Evolutionary conservation across 169 alveolate genomes (phyloP).

Genomic region (Plasmodium gonderi): DNA sequence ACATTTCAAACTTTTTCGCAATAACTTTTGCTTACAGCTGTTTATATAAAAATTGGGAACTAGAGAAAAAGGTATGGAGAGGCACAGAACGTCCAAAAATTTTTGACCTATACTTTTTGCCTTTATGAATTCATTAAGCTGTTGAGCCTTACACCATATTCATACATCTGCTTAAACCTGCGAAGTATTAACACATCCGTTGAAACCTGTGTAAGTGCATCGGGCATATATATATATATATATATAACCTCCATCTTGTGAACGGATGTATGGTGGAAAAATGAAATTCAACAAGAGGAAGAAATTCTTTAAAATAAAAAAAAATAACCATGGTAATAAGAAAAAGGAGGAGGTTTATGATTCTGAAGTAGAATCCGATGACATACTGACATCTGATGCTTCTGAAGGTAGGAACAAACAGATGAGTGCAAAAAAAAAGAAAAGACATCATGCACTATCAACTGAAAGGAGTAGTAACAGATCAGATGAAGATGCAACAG

Average conservation of each 20-base stretch:
- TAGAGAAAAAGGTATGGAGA: no score
- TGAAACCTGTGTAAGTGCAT: neutral
- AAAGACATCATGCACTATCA: conserved; percentile 3
- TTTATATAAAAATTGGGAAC: no score
- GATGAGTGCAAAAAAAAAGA: neutral
- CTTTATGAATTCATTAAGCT: no score
- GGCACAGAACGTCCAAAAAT: no score
- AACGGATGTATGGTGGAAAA: neutral
- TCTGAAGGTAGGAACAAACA: conserved; percentile 11
- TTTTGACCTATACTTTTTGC: no score
- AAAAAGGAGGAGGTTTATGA: neutral
- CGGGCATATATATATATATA: no score
- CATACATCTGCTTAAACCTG: no score
- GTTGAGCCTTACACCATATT: no score
- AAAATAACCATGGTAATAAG: neutral
- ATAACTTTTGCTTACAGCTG: no score
- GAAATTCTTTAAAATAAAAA: conserved; percentile 1
- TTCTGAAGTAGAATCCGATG: conserved; percentile 69
- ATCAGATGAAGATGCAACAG: neutral
- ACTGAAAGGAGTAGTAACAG: neutral
- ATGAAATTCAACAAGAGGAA: conserved; percentile 68
- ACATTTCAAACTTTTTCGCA: no score
- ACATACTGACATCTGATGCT: conserved; percentile 28
- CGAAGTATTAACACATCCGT: no score
- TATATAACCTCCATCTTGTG: neutral